Percentiles rank a stretch among this genome's conserved stretches.
Conservation (phyloP, 2,329 filamentous ascomycete genomes). For the Thelonectria blattea region DNA sequence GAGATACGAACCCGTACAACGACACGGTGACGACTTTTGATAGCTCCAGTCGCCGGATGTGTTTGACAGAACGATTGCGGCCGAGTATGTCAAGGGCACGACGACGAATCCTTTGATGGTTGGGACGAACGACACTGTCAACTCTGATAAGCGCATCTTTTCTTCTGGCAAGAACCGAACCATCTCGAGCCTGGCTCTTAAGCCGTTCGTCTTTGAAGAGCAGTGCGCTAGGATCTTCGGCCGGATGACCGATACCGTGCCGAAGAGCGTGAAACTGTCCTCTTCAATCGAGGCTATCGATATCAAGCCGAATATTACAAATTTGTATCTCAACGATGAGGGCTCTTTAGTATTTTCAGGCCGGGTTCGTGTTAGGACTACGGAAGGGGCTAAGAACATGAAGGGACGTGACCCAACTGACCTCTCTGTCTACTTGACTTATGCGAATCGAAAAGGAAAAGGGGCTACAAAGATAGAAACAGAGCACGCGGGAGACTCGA, state of each 20-base stretch:
- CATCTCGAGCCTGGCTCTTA: conserved; percentile 46
- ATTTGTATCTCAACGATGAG: conserved; percentile 37
- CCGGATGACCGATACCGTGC: conserved; percentile 47
- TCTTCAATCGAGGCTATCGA: conserved; percentile 39
- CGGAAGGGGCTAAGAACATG: conserved; percentile 11
- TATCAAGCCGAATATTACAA: conserved; percentile 42
- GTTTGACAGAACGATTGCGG: conserved; percentile 53
- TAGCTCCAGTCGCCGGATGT: conserved; percentile 43
- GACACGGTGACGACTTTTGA: conserved; percentile 44
- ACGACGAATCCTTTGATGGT: conserved; percentile 52
- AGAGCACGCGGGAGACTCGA: conserved; percentile 22
- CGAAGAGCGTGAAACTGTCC: conserved; percentile 37
- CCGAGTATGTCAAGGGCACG: conserved; percentile 50
- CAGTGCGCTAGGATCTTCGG: conserved; percentile 40
- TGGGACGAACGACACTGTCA: conserved; percentile 44
- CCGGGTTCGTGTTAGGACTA: conserved; percentile 34
- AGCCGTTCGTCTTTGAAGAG: conserved; percentile 45
- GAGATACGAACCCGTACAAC: conserved; percentile 17
- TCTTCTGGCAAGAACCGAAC: conserved; percentile 51
- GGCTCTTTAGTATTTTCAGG: conserved; percentile 34
- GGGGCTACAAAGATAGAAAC: conserved; percentile 3
- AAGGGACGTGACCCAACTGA: conserved; percentile 31
- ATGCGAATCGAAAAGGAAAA: conserved; percentile 21
- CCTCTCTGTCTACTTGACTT: conserved; percentile 32
- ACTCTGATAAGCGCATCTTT: conserved; percentile 53